Percentiles rank a stretch among this genome's conserved stretches.
phyloP scores from a whole-genome alignment of 768 basidiomycete species.

The Lentinula sp. region DNA sequence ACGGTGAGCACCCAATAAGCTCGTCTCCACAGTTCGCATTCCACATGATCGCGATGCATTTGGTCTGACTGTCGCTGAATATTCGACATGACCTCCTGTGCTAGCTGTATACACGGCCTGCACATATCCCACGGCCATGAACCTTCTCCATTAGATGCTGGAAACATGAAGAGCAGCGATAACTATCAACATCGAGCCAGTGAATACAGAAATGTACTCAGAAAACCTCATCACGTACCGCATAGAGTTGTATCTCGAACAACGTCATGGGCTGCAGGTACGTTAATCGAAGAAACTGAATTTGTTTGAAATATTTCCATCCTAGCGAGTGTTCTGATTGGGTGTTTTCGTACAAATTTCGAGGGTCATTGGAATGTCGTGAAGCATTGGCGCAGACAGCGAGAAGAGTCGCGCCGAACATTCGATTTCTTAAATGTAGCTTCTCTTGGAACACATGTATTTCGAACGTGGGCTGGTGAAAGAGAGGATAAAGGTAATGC shows the following conservation, averaged over 20 bases:
- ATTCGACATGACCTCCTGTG: conserved; percentile 22
- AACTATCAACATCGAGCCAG: conserved; percentile 11
- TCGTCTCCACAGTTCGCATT: conserved; percentile 47
- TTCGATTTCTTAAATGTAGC: conserved; percentile 29
- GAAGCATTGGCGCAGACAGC: conserved; percentile 47
- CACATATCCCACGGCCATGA: conserved; percentile 28
- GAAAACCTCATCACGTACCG: conserved; percentile 23
- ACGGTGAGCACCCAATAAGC: conserved; percentile 24
- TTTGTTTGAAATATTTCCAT: conserved; percentile 38
- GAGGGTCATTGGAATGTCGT: conserved; percentile 30
- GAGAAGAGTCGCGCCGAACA: conserved; percentile 40
- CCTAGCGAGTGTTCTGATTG: conserved; percentile 27
- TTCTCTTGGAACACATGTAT: conserved; percentile 22
- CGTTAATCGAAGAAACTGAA: conserved; percentile 43
- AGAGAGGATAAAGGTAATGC: conserved; percentile 36
- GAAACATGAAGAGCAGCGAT: conserved; percentile 22
- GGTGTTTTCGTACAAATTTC: not conserved
- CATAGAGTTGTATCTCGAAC: conserved; percentile 50
- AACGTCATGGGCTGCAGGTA: conserved; percentile 44
- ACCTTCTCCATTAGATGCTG: conserved; percentile 29
- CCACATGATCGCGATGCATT: conserved; percentile 12
- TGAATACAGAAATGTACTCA: not conserved
- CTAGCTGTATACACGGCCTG: conserved; percentile 16
- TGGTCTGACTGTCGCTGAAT: conserved; percentile 8
- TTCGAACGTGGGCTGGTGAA: conserved; percentile 50